Percentiles rank a stretch among this genome's conserved stretches.
Evolutionary conservation across 805 yeast species (phyloP).

Genomic region (Wickerhamiella cacticola): DNA sequence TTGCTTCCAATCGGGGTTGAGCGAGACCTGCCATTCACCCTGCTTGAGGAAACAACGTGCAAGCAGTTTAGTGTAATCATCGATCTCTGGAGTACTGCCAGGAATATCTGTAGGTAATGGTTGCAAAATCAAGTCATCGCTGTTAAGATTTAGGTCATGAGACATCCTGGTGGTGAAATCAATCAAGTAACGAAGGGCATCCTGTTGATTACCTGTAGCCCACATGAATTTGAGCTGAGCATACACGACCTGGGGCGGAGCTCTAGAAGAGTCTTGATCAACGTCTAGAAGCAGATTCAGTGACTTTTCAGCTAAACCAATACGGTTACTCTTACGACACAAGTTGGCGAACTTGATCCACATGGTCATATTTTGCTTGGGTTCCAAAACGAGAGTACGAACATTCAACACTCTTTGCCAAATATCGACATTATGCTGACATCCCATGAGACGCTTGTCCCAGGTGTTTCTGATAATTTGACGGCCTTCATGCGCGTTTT

Average conservation of each 20-base stretch:
- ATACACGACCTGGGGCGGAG: slow-evolving; percentile 94
- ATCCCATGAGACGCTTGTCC: slow-evolving; percentile 84
- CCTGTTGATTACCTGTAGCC: slow-evolving; percentile 83
- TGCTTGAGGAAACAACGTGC: slow-evolving; percentile 94
- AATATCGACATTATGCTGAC: slow-evolving; percentile 95
- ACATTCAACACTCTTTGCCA: slow-evolving; percentile 96
- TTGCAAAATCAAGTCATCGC: slow-evolving; percentile 76
- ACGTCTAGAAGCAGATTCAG: slow-evolving; percentile 46
- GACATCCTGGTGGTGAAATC: slow-evolving; percentile 89
- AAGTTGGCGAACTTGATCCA: slow-evolving; percentile 97
- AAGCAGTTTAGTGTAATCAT: slow-evolving; percentile 67
- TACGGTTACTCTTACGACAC: slow-evolving; percentile 86
- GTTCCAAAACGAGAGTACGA: slow-evolving; percentile 82
- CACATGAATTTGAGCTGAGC: slow-evolving; percentile 95
- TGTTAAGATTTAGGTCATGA: slow-evolving; percentile 73
- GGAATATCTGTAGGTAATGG: slow-evolving; percentile 64
- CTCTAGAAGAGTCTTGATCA: slow-evolving; percentile 42
- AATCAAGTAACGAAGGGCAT: slow-evolving; percentile 72
- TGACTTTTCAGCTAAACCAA: slow-evolving; percentile 86
- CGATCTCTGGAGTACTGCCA: slow-evolving; percentile 56
- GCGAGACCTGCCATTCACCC: slow-evolving; percentile 93
- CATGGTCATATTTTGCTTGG: slow-evolving; percentile 92
- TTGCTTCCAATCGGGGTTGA: slow-evolving; percentile 68
- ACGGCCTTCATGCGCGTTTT: slow-evolving; percentile 60
- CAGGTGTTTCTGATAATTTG: slow-evolving; percentile 77